Conservation (phyloP, 2,329 filamentous ascomycete species). For the Thielaviopsis punctulata region DNA sequence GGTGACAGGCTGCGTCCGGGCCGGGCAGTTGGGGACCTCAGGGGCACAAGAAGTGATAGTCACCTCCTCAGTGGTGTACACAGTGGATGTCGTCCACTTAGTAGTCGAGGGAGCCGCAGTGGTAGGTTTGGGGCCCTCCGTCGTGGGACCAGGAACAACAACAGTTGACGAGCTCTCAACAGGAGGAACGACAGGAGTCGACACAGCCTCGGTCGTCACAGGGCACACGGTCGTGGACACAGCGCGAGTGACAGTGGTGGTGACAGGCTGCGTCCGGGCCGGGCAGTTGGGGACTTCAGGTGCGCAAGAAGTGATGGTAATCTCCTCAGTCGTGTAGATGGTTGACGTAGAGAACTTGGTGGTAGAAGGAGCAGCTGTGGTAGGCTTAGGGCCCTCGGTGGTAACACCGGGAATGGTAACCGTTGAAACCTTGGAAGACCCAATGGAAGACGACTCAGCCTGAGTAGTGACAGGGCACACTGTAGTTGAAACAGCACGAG, state of each 20-base stretch:
- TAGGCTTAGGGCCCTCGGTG: background rate
- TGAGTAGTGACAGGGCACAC: background rate
- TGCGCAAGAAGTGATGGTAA: slow-evolving; percentile 14
- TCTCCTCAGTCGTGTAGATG: slow-evolving; percentile 17
- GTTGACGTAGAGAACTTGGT: slow-evolving; percentile 22
- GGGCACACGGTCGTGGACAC: slow-evolving; percentile 12
- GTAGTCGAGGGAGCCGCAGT: background rate
- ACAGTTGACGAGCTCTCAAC: background rate
- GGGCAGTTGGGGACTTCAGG: slow-evolving; percentile 13
- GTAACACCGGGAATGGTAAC: background rate
- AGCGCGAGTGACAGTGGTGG: slow-evolving; percentile 14
- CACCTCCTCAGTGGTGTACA: slow-evolving; percentile 1
- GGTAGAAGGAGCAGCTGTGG: background rate
- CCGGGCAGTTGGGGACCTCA: slow-evolving; percentile 6
- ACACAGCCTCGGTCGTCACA: background rate
- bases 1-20: background rate
- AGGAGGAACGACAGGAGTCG: background rate
- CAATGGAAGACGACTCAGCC: background rate
- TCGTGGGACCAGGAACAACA: background rate
- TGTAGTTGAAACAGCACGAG: slow-evolving; percentile 13
- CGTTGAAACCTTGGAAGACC: background rate
- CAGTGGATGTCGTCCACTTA: background rate
- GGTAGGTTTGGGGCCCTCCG: background rate
- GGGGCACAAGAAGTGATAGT: slow-evolving; percentile 9
- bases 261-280: slow-evolving; percentile 11